These are phyloP conservation scores for Populus davidiana DNA, from an alignment of 345 rosid species.

Conservation along the genomic window DNA sequence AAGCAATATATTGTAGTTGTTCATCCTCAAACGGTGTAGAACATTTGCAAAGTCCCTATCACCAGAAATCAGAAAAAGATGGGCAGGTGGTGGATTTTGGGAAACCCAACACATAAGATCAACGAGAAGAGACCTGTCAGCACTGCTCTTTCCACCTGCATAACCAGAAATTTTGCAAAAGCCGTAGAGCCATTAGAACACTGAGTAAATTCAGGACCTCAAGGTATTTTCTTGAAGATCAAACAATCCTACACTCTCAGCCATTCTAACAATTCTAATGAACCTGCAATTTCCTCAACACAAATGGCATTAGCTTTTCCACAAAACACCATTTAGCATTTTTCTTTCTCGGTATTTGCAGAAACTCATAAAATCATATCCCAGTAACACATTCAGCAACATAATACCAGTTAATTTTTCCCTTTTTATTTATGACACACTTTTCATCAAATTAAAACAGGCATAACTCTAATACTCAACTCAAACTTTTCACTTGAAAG, in stretches of 20 bases:
- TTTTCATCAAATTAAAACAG: background rate
- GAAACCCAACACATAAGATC: slow-evolving; percentile 79
- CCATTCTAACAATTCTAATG: background rate
- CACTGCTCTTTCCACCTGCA: slow-evolving; percentile 82
- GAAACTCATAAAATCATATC: background rate
- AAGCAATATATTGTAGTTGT: slow-evolving; percentile 81
- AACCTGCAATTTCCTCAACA: background rate
- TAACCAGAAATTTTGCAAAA: slow-evolving; percentile 5
- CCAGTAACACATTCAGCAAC: background rate
- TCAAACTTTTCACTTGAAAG: background rate
- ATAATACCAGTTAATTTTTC: background rate
- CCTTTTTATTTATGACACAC: background rate
- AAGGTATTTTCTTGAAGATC: background rate
- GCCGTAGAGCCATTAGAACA: background rate
- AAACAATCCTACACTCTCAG: background rate
- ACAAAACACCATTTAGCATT: background rate
- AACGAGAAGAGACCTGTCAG: slow-evolving; percentile 65
- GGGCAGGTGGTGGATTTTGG: slow-evolving; percentile 94
- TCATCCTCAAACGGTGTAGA: slow-evolving; percentile 77
- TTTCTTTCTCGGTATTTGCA: background rate
- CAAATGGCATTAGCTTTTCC: background rate
- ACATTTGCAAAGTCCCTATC: slow-evolving; percentile 62
- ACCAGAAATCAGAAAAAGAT: slow-evolving; percentile 75
- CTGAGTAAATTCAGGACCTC: background rate
- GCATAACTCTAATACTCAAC: background rate